Base-by-base conservation (phyloP, 2,329 filamentous ascomycete genomes). In the Colletotrichum falcatum region DNA sequence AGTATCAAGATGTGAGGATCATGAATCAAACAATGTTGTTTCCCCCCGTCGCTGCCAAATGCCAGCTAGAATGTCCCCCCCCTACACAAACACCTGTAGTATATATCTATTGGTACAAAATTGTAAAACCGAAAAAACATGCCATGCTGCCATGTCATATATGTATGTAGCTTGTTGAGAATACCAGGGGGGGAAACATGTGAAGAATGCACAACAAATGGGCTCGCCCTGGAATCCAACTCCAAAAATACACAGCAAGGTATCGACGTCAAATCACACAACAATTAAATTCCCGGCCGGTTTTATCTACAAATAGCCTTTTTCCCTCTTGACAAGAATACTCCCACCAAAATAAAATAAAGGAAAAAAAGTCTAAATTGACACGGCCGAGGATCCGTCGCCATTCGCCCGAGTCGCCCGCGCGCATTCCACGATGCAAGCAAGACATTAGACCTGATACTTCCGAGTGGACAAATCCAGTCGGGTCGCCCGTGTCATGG, bases 371-470 rank as follows among this genome's bases (percentile, higher is more conserved):
- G 46, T 48, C 18, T 55, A 55, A 69, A 55, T 48, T 65, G 46
- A 60, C 48, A 55, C 61, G 30, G 16, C 20, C 42, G 20, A 54
- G 9, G 44, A 23, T 5, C 48, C 46, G 20, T 53, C 59, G 53
- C 44, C 28, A 46, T 14, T 55, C 35, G 28, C 37, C 60, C 62
- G 18, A 62, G 18, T 53, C 33, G 54, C 30, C 54, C 54, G 54
- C 61, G 54, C 66, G 54, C 54, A 20, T 58, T 59, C 61, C 53
- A n/a, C 18, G 30, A 65, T 48, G 30, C 66, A 69, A 65, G 61
- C n/a, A n/a, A n/a, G n/a, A 65, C 66, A 65, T n/a, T 49, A 8
- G 56, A 33, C 56, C 28, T 20, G 48, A 14, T 28, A 30, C 23
- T 42, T 5, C 62, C n/a, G 26, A 39, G 48, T 30, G 42, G 30